phyloP scores from a whole-genome alignment of 768 basidiomycete species.

The Calocybe indica region DNA sequence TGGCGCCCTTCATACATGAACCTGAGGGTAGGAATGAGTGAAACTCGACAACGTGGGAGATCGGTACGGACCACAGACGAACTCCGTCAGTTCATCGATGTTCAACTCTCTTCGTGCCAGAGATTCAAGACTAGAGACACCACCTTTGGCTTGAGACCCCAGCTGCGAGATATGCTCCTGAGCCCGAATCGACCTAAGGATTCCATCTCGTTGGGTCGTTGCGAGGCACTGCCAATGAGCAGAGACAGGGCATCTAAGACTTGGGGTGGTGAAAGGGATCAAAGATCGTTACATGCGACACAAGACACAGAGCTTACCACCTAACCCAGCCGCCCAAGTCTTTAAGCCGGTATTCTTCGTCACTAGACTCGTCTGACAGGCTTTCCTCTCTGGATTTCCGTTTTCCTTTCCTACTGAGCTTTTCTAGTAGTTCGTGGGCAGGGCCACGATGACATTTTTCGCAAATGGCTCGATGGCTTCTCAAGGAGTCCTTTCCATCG shows the following conservation, averaged over 20 bases:
- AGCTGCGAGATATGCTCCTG: constrained; percentile 41
- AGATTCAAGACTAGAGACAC: constrained; percentile 21
- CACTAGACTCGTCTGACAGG: constrained; percentile 42
- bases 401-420: constrained; percentile 28
- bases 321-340: constrained; percentile 77
- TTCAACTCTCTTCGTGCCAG: constrained; percentile 41
- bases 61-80: constrained; percentile 52
- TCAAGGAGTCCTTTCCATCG: constrained; percentile 47
- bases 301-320: constrained; percentile 45
- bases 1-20: constrained; percentile 65
- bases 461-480: constrained; percentile 58
- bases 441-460: constrained; percentile 67
- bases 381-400: constrained; percentile 32
- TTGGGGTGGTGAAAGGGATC: constrained; percentile 25
- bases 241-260: constrained; percentile 71
- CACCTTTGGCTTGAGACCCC: constrained; percentile 15
- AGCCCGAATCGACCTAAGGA: constrained; percentile 57
- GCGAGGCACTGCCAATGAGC: constrained; percentile 77
- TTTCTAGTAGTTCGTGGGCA: constrained; percentile 45
- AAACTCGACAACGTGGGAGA: not conserved
- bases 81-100: constrained; percentile 64
- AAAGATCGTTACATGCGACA: constrained; percentile 2
- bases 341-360: constrained; percentile 44
- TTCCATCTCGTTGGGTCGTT: constrained; percentile 60
- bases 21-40: constrained; percentile 18